These are phyloP conservation scores for Sugiyamaella paludigena DNA, from an alignment of 1,139 yeast species.

Conservation along the genomic window DNA sequence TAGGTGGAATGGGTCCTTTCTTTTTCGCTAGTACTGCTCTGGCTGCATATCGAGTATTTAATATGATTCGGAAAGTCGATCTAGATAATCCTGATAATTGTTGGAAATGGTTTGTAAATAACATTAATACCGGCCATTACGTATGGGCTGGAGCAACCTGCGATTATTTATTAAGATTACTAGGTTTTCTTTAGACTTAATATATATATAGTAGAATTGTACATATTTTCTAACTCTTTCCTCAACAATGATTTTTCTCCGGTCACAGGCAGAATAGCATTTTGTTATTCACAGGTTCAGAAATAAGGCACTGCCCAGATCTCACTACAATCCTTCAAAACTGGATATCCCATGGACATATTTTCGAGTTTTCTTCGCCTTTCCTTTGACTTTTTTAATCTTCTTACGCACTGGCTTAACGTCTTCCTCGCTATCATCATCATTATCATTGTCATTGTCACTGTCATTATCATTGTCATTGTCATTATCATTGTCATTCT, in stretches of 20 bases:
- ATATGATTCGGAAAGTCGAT: constrained; percentile 68
- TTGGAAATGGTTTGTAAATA: constrained; percentile 74
- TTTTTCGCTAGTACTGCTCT: constrained; percentile 61
- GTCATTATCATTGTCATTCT: constrained; percentile 41
- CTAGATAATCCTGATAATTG: constrained; percentile 77
- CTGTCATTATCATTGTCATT: constrained; percentile 11
- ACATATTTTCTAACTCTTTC: neutral
- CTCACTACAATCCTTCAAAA: constrained; percentile 23
- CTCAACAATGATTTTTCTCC: no score
- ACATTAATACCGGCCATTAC: constrained; percentile 76
- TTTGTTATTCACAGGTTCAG: no score
- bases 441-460: constrained; percentile 17
- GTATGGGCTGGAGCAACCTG: constrained; percentile 72
- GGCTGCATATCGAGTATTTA: constrained; percentile 66
- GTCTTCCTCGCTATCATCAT: constrained; percentile 21
- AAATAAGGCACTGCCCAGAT: neutral
- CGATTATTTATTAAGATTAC: constrained; percentile 61
- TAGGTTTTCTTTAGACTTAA: constrained; percentile 42
- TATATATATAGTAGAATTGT: no score
- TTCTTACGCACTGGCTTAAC: constrained; percentile 16
- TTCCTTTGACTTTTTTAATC: constrained; percentile 25
- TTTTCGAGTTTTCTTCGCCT: constrained; percentile 36
- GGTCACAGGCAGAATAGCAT: no score
- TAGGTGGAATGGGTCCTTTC: constrained; percentile 85
- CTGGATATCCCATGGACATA: constrained; percentile 60